Base-by-base conservation (phyloP, 78 protist species). In the Dictyostelium intermedium region DNA sequence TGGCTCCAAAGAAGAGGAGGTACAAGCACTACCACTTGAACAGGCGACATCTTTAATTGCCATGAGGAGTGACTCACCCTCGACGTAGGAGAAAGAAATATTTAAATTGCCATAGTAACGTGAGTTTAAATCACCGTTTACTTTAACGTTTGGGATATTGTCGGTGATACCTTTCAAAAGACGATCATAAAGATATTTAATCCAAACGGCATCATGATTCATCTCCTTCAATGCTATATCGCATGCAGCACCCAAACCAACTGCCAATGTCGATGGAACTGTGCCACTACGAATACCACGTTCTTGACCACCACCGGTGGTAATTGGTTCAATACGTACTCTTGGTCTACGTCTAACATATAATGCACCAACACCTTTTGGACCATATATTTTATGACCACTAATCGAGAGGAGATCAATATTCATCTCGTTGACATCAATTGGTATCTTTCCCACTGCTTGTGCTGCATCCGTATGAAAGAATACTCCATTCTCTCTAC, bases 281-380 rank as follows among this genome's bases (percentile, higher is more conserved):
- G 99, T 99, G 53, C 99, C 99, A 8, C 87, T 39, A 18, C 91
- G 97, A 56, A 95, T 47, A 85, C 99, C 99, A 30, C 99, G 96
- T 98, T 99, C 99, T 84, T 99, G 99, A 32, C 99, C 99, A 20
- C 99, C 99, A 32, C 99, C 99, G 78, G 84, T 87, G 35, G 96
- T 50, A 34, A 97, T 82, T 13, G 99, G 92, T 39, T 93, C 98
- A 9, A 99, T 47, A 25, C 99, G 92, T 32, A 98, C 99, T 27
- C 99, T 89, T 35, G 99, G 99, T 18, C 97, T 32, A 6, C 99
- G 82, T 37, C 99, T 97, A 56, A 99, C 97, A 95, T 97, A 99
- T 32, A 99, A 91, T 10, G 99, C 99, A 56, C 99, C 99, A 18
- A 99, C 73, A 47, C 99, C 99, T 86, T 98, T 98, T 43, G 99